These are phyloP conservation scores for Candolleomyces aberdarensis DNA, from an alignment of 768 basidiomycete species.

Conservation along the genomic window DNA sequence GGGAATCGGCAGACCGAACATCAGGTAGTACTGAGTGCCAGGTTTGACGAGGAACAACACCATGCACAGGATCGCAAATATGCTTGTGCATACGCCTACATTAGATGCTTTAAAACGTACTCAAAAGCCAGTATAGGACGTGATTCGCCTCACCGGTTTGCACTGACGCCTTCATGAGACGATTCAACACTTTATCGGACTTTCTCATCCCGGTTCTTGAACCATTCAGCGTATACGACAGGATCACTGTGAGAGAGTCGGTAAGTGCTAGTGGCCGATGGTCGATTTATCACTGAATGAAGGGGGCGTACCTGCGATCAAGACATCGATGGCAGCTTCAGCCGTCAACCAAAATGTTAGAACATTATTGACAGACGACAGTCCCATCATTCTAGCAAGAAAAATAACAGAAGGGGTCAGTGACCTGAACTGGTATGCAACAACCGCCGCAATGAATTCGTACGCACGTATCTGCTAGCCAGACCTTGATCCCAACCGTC, in stretches of 20 bases:
- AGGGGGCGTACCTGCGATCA: neutral
- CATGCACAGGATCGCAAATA: constrained; percentile 6
- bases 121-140: no score
- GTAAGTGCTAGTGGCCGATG: neutral
- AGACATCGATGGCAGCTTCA: constrained; percentile 1
- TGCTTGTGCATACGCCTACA: constrained; percentile 1
- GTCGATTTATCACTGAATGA: neutral
- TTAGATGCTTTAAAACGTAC: neutral
- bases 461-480: constrained; percentile 2
- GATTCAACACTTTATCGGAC: neutral
- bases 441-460: no score
- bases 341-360: constrained; percentile 3
- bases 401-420: neutral
- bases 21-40: constrained; percentile 3
- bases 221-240: neutral
- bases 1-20: constrained; percentile 5
- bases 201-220: neutral
- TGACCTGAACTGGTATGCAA: neutral
- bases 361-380: neutral
- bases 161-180: neutral
- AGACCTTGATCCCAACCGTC: constrained; percentile 3
- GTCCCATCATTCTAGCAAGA: neutral
- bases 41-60: neutral
- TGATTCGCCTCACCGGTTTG: neutral
- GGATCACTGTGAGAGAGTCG: neutral